A percentile compares a stretch with the other conserved stretches of the same genome.
Conservation (phyloP, 805 yeast genomes). For the Ascoidea asiatica region DNA sequence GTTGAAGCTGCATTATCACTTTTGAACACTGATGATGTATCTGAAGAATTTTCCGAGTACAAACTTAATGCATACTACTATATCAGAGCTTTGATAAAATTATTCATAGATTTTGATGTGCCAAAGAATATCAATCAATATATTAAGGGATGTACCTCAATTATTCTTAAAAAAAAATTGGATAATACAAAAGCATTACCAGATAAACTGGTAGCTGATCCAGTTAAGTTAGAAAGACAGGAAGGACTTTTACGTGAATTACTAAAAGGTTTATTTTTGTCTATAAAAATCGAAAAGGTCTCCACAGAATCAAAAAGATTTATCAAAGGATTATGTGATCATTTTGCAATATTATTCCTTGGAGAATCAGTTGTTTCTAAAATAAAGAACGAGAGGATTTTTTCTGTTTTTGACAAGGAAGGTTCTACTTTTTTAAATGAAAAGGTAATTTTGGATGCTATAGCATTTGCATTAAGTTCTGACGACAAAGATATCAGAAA, state of each 20-base stretch:
- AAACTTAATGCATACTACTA: constrained; percentile 69
- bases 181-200: constrained; percentile 23
- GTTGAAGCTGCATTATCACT: constrained; percentile 65
- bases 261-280: constrained; percentile 57
- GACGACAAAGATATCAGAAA: constrained; percentile 57
- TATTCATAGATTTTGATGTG: constrained; percentile 42
- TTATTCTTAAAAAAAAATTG: constrained; percentile 23
- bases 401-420: constrained; percentile 67
- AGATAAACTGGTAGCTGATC: constrained; percentile 31
- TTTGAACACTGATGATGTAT: constrained; percentile 50
- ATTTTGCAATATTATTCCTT: constrained; percentile 65
- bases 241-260: constrained; percentile 54
- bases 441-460: constrained; percentile 56
- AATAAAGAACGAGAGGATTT: constrained; percentile 52
- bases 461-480: constrained; percentile 69
- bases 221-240: constrained; percentile 37
- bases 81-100: constrained; percentile 46
- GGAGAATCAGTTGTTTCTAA: constrained; percentile 61
- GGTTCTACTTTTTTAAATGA: constrained; percentile 62
- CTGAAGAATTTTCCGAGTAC: constrained; percentile 38
- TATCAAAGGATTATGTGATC: constrained; percentile 58
- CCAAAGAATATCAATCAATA: constrained; percentile 27
- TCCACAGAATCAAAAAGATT: constrained; percentile 51
- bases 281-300: constrained; percentile 64
- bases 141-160: constrained; percentile 35